Conservation (phyloP, 805 yeast genomes). For the Ogataea haglerorum region DNA sequence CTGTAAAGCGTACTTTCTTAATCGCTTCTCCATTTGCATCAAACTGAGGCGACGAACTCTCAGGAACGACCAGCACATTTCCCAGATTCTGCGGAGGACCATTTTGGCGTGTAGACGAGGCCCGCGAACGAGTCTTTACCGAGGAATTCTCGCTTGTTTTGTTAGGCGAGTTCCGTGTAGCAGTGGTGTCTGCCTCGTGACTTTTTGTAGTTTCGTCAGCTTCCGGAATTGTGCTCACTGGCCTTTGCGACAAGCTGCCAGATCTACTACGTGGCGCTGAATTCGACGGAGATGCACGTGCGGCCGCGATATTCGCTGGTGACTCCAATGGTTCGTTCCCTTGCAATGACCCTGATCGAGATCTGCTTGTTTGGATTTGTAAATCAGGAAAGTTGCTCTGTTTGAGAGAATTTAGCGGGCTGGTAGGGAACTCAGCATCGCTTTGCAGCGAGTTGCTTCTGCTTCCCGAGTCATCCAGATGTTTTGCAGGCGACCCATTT, state of each 20-base stretch:
- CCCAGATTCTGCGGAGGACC: conserved; percentile 16
- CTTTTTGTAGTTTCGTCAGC: conserved; percentile 1
- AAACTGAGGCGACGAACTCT: conserved; percentile 12
- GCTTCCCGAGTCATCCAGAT: conserved; percentile 5
- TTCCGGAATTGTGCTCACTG: conserved; percentile 15
- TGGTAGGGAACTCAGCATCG: conserved; percentile 22
- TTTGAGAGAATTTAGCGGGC: conserved; percentile 32
- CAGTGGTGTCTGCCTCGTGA: neutral
- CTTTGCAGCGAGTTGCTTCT: conserved; percentile 25
- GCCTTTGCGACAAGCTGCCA: conserved; percentile 26
- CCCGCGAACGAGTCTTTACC: conserved; percentile 18
- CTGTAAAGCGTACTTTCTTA: conserved; percentile 50
- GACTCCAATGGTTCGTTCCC: conserved; percentile 4
- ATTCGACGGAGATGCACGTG: conserved; percentile 13
- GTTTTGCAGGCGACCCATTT: neutral
- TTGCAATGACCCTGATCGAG: conserved; percentile 29
- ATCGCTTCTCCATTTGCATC: conserved; percentile 20
- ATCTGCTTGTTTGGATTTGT: conserved; percentile 18
- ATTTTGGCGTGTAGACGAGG: conserved; percentile 19
- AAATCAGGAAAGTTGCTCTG: conserved; percentile 20
- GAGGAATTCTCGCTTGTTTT: conserved; percentile 11
- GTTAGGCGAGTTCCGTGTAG: neutral
- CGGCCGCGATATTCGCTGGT: conserved; percentile 9
- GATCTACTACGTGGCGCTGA: conserved; percentile 22
- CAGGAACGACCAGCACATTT: conserved; percentile 22